phyloP scores from a whole-genome alignment of 306 rosid species.

The Astragalus glycyphyllos region DNA sequence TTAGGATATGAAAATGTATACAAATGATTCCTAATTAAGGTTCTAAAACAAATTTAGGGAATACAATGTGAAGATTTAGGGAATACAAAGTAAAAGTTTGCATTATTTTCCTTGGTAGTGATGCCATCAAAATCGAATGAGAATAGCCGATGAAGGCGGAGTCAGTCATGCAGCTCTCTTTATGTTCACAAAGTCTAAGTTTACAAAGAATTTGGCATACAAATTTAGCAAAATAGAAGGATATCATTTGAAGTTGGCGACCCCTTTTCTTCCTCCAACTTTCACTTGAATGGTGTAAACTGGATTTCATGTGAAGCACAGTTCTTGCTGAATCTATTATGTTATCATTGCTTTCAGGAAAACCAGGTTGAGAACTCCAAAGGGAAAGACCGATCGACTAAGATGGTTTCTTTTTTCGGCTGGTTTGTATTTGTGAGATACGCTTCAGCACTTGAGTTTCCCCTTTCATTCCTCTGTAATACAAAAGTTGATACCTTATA shows the following conservation, averaged over 20 bases:
- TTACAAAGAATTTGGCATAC: constrained; percentile 30
- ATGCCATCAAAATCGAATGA: constrained; percentile 31
- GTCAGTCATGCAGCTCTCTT: constrained; percentile 16
- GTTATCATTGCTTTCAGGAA: constrained; percentile 20
- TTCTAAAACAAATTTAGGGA: constrained; percentile 19
- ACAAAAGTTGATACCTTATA: constrained; percentile 28
- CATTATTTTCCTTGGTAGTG: constrained; percentile 20
- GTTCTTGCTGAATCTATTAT: constrained; percentile 15
- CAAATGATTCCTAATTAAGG: constrained; percentile 27
- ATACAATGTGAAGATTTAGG: constrained; percentile 18
- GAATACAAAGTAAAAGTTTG: constrained; percentile 7
- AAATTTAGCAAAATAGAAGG: neutral
- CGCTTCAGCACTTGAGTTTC: constrained; percentile 63
- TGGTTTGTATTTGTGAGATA: constrained; percentile 54
- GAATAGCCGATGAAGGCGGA: constrained; percentile 7
- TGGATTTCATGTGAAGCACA: constrained; percentile 2
- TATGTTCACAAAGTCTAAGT: constrained; percentile 2
- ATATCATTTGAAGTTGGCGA: constrained; percentile 5
- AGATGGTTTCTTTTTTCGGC: constrained; percentile 72
- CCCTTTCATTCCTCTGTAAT: constrained; percentile 67
- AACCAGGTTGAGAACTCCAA: constrained; percentile 32
- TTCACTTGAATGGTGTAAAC: constrained; percentile 29
- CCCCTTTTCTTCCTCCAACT: constrained; percentile 24
- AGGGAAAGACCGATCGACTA: constrained; percentile 39
- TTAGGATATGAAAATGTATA: constrained; percentile 2